These are phyloP conservation scores for Phytopythium cucurbitacearum DNA, from an alignment of 352 stramenopile genomes.

Conservation along the genomic window DNA sequence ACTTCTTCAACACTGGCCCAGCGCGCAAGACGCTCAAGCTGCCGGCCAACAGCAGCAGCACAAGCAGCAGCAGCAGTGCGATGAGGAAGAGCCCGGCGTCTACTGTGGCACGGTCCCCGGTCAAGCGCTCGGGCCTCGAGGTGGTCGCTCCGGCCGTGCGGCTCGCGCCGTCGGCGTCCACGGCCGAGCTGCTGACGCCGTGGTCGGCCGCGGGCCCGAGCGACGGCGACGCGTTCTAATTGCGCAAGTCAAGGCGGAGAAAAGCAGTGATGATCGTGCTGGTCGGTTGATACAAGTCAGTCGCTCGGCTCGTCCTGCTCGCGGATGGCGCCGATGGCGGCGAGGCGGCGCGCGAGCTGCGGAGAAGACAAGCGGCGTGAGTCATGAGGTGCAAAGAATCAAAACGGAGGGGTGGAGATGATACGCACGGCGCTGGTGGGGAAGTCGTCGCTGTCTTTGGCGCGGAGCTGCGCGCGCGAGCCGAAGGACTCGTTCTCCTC, in stretches of 20 bases:
- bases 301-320: constrained; percentile 39
- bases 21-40: no score
- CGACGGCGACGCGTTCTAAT: neutral
- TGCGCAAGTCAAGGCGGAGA: no score
- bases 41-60: neutral
- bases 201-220: neutral
- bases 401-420: neutral
- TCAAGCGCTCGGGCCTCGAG: neutral
- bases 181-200: constrained; percentile 4
- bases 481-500: constrained; percentile 33
- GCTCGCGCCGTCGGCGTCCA: constrained; percentile 1
- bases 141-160: no score
- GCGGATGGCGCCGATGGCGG: constrained; percentile 52
- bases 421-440: constrained; percentile 48
- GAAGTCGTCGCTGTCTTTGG: constrained; percentile 51
- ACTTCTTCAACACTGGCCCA: constrained; percentile 20
- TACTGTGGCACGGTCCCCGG: neutral
- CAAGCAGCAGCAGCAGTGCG: no score
- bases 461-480: constrained; percentile 24
- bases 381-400: neutral
- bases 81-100: neutral
- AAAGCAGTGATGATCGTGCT: neutral
- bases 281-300: constrained; percentile 8
- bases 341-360: constrained; percentile 57
- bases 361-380: constrained; percentile 1